Evolutionary conservation across 169 alveolate genomes (phyloP).

Genomic region (Cryptosporidium meleagridis): DNA sequence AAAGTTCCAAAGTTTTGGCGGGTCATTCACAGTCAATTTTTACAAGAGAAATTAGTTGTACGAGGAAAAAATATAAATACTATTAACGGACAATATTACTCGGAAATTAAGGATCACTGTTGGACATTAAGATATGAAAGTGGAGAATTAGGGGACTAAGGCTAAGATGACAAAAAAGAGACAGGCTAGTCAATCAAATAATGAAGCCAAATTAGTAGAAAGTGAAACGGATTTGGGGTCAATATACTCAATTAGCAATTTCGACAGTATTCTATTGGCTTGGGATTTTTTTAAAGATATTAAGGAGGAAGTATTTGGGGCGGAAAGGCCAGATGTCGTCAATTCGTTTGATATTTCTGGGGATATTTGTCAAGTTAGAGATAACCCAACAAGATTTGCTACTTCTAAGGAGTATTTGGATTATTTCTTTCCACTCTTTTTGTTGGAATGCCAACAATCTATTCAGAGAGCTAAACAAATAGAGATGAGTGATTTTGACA

Average conservation of each 20-base stretch:
- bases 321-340: constrained; percentile 2
- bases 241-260: constrained; percentile 19
- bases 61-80: background rate
- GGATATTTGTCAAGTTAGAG: constrained; percentile 24
- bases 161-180: constrained; percentile 17
- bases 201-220: background rate
- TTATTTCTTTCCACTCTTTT: constrained; percentile 56
- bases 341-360: constrained; percentile 28
- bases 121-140: background rate
- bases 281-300: constrained; percentile 72
- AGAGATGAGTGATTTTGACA: constrained; percentile 52
- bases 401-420: constrained; percentile 40
- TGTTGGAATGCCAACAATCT: constrained; percentile 68
- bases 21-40: background rate
- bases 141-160: background rate
- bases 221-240: constrained; percentile 16
- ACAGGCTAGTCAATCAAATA: background rate
- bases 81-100: background rate
- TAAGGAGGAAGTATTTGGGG: constrained; percentile 31
- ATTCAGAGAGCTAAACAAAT: constrained; percentile 69
- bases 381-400: constrained; percentile 32
- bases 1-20: background rate
- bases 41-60: background rate
- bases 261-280: constrained; percentile 47
- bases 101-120: background rate